These are phyloP conservation scores for Sanghuangporus sanghuang DNA, from an alignment of 1,284 basidiomycete species.

Conservation along the genomic window DNA sequence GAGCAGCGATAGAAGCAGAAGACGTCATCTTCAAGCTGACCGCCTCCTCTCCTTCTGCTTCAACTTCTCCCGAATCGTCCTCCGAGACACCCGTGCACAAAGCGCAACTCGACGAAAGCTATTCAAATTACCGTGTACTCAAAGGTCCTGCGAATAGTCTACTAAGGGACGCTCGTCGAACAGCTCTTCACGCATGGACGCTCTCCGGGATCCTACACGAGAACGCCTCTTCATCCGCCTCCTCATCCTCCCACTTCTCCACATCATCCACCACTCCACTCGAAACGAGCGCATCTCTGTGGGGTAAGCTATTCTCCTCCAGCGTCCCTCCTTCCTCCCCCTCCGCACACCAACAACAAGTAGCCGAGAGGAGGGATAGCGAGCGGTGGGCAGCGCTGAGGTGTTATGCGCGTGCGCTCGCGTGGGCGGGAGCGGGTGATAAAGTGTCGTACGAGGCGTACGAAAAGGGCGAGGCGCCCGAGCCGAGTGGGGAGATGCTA, in stretches of 20 bases:
- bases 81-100: not conserved
- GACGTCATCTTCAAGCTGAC: constrained; percentile 54
- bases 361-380: not conserved
- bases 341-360: not conserved
- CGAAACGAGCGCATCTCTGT: not conserved
- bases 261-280: constrained; percentile 1
- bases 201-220: constrained; percentile 48
- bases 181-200: constrained; percentile 66
- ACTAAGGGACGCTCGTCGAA: constrained; percentile 63
- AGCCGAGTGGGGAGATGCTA: constrained; percentile 27
- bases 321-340: not conserved
- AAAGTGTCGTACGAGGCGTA: not conserved
- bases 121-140: constrained; percentile 35
- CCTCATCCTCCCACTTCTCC: not conserved
- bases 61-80: not conserved
- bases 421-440: constrained; percentile 45
- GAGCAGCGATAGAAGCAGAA: constrained; percentile 64
- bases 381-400: constrained; percentile 34
- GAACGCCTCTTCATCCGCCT: constrained; percentile 21
- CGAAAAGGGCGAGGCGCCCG: constrained; percentile 26
- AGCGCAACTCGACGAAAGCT: not conserved
- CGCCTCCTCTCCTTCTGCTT: constrained; percentile 12
- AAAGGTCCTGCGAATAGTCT: constrained; percentile 49
- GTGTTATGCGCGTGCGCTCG: constrained; percentile 57
- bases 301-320: not conserved